These are phyloP conservation scores for Cercophora samala DNA, from an alignment of 495 filamentous ascomycete genomes.

Conservation along the genomic window DNA sequence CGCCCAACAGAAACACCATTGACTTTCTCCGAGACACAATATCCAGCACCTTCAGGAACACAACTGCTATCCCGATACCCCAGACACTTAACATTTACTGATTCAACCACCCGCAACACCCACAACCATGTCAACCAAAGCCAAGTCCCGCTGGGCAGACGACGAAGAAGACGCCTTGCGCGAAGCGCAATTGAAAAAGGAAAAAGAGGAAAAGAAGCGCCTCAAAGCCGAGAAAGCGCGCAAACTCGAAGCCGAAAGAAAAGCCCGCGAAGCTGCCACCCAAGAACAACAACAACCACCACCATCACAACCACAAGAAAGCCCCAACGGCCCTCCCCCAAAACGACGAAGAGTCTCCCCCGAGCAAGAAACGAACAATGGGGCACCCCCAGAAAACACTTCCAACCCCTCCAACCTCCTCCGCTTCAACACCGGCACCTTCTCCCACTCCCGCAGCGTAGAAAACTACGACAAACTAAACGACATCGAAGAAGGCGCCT, in stretches of 20 bases:
- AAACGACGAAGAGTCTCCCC: conserved; percentile 55
- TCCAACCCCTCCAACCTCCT: conserved; percentile 49
- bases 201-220: conserved; percentile 87
- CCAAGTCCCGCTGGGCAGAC: conserved; percentile 83
- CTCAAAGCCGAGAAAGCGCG: conserved; percentile 82
- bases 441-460: conserved; percentile 74
- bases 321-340: conserved; percentile 42
- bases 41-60: not conserved
- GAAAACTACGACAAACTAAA: conserved; percentile 91
- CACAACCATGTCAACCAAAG: conserved; percentile 56
- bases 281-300: conserved; percentile 23
- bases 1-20: not conserved
- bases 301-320: conserved; percentile 30
- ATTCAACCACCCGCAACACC: no score
- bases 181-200: conserved; percentile 69
- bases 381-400: conserved; percentile 19
- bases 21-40: not conserved
- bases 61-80: not conserved
- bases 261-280: conserved; percentile 32
- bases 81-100: not conserved
- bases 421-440: conserved; percentile 62
- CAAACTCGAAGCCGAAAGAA: conserved; percentile 60
- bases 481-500: conserved; percentile 95
- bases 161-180: conserved; percentile 70
- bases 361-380: not conserved